Conservation (phyloP, 2,329 filamentous ascomycete species). For the Lachnellula suecica region DNA sequence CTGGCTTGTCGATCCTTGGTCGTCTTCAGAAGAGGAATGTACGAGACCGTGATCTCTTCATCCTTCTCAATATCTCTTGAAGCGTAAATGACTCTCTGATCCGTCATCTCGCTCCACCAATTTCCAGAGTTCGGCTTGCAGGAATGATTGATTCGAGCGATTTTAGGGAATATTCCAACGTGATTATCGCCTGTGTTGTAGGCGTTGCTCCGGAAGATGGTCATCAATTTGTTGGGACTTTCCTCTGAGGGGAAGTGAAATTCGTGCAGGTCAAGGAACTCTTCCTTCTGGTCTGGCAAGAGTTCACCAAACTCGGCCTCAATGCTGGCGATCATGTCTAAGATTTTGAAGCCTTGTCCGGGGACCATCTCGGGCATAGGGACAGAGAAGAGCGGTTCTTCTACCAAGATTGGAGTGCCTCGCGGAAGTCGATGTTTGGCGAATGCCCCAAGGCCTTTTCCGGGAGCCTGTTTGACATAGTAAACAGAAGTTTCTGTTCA, state of each 20-base stretch:
- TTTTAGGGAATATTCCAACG: slow-evolving; percentile 36
- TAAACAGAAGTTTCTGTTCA: slow-evolving; percentile 1
- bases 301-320: slow-evolving; percentile 21
- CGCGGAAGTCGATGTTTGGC: slow-evolving; percentile 34
- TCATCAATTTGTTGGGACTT: slow-evolving; percentile 29
- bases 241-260: slow-evolving; percentile 14
- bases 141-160: slow-evolving; percentile 38
- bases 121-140: slow-evolving; percentile 38
- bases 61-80: slow-evolving; percentile 34
- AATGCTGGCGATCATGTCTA: slow-evolving; percentile 35
- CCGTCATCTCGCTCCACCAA: slow-evolving; percentile 34
- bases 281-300: slow-evolving; percentile 6
- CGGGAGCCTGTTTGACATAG: slow-evolving; percentile 31
- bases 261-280: slow-evolving; percentile 19
- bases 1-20: slow-evolving; percentile 25
- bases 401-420: slow-evolving; percentile 40
- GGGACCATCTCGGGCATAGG: slow-evolving; percentile 29
- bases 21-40: slow-evolving; percentile 28
- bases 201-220: slow-evolving; percentile 22
- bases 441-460: slow-evolving; percentile 43
- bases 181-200: slow-evolving; percentile 28
- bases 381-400: slow-evolving; percentile 36
- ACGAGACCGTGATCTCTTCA: slow-evolving; percentile 39
- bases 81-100: slow-evolving; percentile 34
- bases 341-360: slow-evolving; percentile 31